Evolutionary conservation across 2,329 filamentous ascomycete genomes (phyloP).

Genomic region (Xylaria sp.): DNA sequence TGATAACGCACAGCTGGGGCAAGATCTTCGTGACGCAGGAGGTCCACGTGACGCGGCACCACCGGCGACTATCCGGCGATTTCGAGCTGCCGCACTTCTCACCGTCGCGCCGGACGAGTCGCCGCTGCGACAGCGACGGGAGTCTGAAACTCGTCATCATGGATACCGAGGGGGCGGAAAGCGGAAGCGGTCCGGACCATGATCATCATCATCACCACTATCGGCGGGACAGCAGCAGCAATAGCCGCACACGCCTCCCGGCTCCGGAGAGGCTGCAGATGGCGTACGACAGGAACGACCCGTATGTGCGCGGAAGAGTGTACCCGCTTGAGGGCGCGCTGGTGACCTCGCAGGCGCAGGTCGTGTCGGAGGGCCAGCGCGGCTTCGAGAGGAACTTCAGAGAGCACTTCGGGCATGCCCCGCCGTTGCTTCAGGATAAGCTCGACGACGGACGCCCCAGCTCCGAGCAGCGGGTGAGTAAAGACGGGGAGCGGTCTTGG

Average conservation of each 20-base stretch:
- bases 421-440: constrained; percentile 3
- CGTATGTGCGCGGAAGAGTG: constrained; percentile 40
- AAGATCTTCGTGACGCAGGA: constrained; percentile 53
- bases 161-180: constrained; percentile 15
- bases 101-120: constrained; percentile 13
- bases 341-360: constrained; percentile 35
- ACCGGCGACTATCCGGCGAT: constrained; percentile 43
- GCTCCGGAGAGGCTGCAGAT: constrained; percentile 1
- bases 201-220: neutral
- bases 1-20: constrained; percentile 46
- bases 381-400: constrained; percentile 44
- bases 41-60: constrained; percentile 48
- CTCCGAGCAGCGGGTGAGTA: constrained; percentile 13
- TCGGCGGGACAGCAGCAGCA: constrained; percentile 1
- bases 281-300: constrained; percentile 39
- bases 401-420: constrained; percentile 37
- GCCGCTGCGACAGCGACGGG: constrained; percentile 32
- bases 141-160: constrained; percentile 6
- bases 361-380: constrained; percentile 44
- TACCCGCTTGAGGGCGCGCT: constrained; percentile 39
- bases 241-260: neutral
- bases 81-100: constrained; percentile 30
- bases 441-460: constrained; percentile 7
- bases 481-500: constrained; percentile 23
- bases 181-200: neutral